Conservation (phyloP, 2,329 filamentous ascomycete species). For the Colletotrichum horii region DNA sequence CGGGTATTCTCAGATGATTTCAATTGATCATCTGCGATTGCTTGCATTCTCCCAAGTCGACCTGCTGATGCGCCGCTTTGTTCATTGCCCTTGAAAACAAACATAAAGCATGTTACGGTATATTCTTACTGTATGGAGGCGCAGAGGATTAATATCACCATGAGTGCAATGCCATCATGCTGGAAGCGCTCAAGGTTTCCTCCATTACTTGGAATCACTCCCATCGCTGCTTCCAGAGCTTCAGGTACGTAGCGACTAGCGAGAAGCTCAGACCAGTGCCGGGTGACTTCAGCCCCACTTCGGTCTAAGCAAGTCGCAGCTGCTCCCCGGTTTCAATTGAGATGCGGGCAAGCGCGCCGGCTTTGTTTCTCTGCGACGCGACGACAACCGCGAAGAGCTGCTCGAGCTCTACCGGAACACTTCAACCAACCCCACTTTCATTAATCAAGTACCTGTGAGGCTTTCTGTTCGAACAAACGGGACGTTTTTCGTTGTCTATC, state of each 20-base stretch:
- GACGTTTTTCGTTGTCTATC: background rate
- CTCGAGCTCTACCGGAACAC: background rate
- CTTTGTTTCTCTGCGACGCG: conserved; percentile 5
- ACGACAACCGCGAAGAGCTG: background rate
- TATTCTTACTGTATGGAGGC: background rate
- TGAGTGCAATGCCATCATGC: background rate
- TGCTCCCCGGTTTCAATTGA: conserved; percentile 2
- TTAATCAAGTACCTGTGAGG: background rate
- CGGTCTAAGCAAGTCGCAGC: background rate
- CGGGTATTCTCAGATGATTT: background rate
- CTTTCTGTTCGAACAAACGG: background rate
- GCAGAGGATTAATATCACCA: background rate
- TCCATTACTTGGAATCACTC: background rate
- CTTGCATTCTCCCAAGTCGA: background rate
- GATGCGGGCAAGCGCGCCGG: background rate
- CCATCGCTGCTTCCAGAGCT: background rate
- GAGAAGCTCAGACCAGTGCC: background rate
- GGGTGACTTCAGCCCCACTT: conserved; percentile 9
- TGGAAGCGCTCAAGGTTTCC: background rate
- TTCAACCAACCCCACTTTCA: background rate
- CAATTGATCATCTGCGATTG: background rate
- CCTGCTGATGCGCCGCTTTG: background rate
- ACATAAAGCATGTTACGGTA: background rate
- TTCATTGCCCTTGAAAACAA: background rate
- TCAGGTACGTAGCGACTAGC: background rate